These are phyloP conservation scores for Cryptosporidium ryanae DNA, from an alignment of 169 alveolate genomes.

Conservation along the genomic window DNA sequence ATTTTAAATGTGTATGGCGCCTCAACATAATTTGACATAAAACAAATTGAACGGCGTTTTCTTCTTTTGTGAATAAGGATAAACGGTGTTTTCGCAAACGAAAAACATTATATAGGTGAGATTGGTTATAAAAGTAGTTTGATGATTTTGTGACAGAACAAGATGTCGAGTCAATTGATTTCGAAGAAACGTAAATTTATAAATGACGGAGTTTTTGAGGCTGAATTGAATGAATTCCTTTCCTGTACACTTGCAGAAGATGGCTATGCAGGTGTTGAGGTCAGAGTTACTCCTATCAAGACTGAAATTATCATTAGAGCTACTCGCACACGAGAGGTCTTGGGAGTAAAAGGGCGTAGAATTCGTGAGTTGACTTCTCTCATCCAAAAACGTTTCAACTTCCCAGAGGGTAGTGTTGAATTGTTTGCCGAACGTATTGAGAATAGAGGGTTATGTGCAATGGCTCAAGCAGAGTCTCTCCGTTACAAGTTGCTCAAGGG, in stretches of 20 bases:
- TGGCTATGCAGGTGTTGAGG: conserved; percentile 99
- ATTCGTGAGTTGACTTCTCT: conserved; percentile 97
- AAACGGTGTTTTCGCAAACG: no score
- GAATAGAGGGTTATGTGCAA: conserved; percentile 97
- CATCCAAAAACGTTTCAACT: conserved; percentile 98
- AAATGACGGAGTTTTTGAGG: conserved; percentile 99
- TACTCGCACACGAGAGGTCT: conserved; percentile 96
- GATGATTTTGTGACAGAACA: not conserved
- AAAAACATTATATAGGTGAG: no score
- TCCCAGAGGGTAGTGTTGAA: conserved; percentile 95
- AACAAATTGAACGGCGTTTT: no score
- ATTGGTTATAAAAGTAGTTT: no score
- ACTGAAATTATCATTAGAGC: conserved; percentile 98
- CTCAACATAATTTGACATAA: no score
- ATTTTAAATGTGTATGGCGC: no score
- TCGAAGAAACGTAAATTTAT: conserved; percentile 95
- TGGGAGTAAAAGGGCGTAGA: conserved; percentile 97
- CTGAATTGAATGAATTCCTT: conserved; percentile 98
- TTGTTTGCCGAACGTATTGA: conserved; percentile 96
- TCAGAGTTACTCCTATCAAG: conserved; percentile 92
- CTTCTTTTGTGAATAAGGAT: no score
- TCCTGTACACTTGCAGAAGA: conserved; percentile 96
- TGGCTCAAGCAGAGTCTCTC: conserved; percentile 99
- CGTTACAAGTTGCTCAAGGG: conserved; percentile 97
- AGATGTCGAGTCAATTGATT: conserved; percentile 77